These are phyloP conservation scores for Pythium vanterpoolii DNA, from an alignment of 352 stramenopile genomes.

Conservation along the genomic window DNA sequence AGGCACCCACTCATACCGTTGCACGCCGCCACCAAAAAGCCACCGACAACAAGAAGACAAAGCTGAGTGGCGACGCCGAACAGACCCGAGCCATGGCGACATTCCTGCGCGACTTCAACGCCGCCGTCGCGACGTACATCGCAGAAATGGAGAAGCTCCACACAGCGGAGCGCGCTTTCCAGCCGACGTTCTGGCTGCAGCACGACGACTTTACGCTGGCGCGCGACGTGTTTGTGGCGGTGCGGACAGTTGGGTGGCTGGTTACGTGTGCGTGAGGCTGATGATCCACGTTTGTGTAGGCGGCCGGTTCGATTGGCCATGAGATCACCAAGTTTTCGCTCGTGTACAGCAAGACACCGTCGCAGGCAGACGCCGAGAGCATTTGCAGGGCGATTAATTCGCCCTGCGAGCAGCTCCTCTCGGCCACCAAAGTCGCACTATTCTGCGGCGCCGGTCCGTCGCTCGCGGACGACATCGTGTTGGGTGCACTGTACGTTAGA, in stretches of 20 bases:
- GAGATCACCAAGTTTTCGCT: constrained; percentile 88
- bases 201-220: constrained; percentile 74
- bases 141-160: constrained; percentile 62
- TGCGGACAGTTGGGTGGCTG: constrained; percentile 17
- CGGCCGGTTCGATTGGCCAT: constrained; percentile 60
- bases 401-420: constrained; percentile 74
- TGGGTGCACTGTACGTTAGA: constrained; percentile 54
- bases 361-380: constrained; percentile 58
- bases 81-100: constrained; percentile 54
- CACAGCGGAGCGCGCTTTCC: constrained; percentile 48
- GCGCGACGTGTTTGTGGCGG: constrained; percentile 76
- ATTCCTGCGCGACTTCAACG: constrained; percentile 57
- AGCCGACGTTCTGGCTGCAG: constrained; percentile 76
- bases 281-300: constrained; percentile 27
- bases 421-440: constrained; percentile 71
- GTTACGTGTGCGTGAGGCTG: neutral
- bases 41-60: neutral
- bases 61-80: neutral
- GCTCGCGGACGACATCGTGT: constrained; percentile 71
- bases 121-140: constrained; percentile 45
- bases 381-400: constrained; percentile 79
- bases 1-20: neutral
- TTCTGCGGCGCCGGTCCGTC: constrained; percentile 76
- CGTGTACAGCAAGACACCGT: constrained; percentile 76
- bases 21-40: neutral